Evolutionary conservation across 805 yeast species (phyloP).

Genomic region (Hanseniaspora meyeri): DNA sequence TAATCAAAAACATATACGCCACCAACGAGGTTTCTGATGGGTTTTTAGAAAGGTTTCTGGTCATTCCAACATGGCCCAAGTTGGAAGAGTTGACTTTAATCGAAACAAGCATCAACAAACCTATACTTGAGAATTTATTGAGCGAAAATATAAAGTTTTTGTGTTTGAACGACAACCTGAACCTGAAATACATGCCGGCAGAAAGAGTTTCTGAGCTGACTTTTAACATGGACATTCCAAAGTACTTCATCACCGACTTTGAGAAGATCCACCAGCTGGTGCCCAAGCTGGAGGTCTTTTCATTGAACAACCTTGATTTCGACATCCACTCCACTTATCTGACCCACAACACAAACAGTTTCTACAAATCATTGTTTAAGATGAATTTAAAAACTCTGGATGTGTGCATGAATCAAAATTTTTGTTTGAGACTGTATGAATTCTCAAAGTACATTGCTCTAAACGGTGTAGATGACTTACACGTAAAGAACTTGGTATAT

Average conservation of each 20-base stretch:
- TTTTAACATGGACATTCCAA: not conserved
- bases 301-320: constrained; percentile 5
- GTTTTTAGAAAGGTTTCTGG: constrained; percentile 4
- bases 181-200: not conserved
- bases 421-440: not conserved
- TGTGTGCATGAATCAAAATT: not conserved
- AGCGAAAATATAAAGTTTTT: not conserved
- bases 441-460: not conserved
- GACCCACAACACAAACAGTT: not conserved
- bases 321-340: not conserved
- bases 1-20: not conserved
- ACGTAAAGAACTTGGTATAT: not conserved
- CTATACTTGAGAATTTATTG: not conserved
- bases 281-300: not conserved
- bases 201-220: not conserved
- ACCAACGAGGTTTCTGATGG: not conserved
- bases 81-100: not conserved
- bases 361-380: not conserved
- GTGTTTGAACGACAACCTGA: constrained; percentile 5
- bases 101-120: constrained; percentile 8
- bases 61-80: constrained; percentile 5
- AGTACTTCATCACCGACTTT: not conserved
- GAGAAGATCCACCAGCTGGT: not conserved
- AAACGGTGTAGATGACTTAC: not conserved
- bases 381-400: not conserved